Evolutionary conservation across 345 rosid genomes (phyloP), one percentile per base, ranked within the genome.

Genomic region (Arabis alpina): DNA sequence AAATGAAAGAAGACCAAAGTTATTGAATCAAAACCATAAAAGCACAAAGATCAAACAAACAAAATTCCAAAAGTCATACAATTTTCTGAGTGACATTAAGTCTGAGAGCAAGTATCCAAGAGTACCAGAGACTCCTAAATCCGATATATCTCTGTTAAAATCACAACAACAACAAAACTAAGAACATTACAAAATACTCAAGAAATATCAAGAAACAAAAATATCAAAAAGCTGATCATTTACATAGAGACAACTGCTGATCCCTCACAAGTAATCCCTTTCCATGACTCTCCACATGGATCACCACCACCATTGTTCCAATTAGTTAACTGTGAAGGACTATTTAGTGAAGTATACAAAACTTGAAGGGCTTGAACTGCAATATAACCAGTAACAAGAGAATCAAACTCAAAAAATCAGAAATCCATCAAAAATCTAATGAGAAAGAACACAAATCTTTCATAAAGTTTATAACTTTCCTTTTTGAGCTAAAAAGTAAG

Each of bases 231-330:
- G 47, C 16, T 37, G 66, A 23, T 57, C 25, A 1, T 82, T 45
- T 87, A 95, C 99, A 92, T 74, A 37, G 98, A 82, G 63, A 92
- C 92, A 55, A 95, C 92, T 53, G 97, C 89, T 3, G 99, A 92
- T 54, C 87, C 96, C 42, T 86, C 85, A 60, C 99, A 95, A 32
- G 83, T 79, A 57, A 95, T 76, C 64, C 99, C 99, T 83, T 80
- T 87, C 99, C 99, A 95, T 58, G 98, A 84, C 78, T 92, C 98
- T 61, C 77, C 79, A 75, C 99, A 95, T n/a, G 98, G 99, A 86
- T 94, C 99, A 13, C 90, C 92, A 34, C 89, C 92, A 14, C 57
- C 75, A 75, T 54, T 82, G 57, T 85, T 90, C 99, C 99, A 95
- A 80, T 82, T 89, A 53, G 92, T 92, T 36, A 95, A 82, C 86